Percentiles rank a stretch among this genome's conserved stretches.
phyloP scores from a whole-genome alignment of 495 filamentous ascomycete species.

The Xylaria flabelliformis region DNA sequence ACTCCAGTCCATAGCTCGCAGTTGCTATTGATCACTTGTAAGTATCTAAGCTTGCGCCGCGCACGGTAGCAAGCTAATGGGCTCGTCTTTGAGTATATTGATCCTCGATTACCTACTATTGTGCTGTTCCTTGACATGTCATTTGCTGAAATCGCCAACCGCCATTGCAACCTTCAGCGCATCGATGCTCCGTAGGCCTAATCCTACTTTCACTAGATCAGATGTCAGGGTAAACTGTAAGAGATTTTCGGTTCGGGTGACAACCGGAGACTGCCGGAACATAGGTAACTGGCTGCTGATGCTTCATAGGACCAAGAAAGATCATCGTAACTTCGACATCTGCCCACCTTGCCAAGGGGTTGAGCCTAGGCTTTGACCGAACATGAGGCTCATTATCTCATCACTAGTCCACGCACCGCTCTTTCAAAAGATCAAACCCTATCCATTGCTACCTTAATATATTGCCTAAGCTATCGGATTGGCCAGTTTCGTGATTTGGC shows the following conservation, averaged over 20 bases:
- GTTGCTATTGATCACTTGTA: neutral
- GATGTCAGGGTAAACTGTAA: constrained; percentile 3
- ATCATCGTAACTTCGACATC: neutral
- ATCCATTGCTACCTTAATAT: neutral
- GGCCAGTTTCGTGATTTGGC: neutral
- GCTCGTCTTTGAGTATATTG: neutral
- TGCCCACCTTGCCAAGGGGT: neutral
- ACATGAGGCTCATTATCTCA: constrained; percentile 15
- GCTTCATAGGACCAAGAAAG: constrained; percentile 7
- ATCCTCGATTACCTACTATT: neutral
- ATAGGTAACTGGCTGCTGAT: neutral
- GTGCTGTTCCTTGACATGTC: neutral
- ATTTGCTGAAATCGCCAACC: constrained; percentile 7
- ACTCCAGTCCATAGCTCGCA: neutral
- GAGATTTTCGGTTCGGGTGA: neutral
- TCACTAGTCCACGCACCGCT: neutral
- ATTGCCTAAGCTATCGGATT: neutral
- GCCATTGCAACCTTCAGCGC: constrained; percentile 11
- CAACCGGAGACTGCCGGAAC: constrained; percentile 7
- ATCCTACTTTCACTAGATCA: neutral
- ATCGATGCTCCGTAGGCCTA: constrained; percentile 1
- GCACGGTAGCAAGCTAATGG: neutral
- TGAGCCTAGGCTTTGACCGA: constrained; percentile 9
- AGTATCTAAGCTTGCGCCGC: neutral
- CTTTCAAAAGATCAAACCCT: neutral